Percentiles rank a stretch among this genome's conserved stretches.
Evolutionary conservation across 108 stramenopile species (phyloP).

Genomic region (Aurantiochytrium sp.): DNA sequence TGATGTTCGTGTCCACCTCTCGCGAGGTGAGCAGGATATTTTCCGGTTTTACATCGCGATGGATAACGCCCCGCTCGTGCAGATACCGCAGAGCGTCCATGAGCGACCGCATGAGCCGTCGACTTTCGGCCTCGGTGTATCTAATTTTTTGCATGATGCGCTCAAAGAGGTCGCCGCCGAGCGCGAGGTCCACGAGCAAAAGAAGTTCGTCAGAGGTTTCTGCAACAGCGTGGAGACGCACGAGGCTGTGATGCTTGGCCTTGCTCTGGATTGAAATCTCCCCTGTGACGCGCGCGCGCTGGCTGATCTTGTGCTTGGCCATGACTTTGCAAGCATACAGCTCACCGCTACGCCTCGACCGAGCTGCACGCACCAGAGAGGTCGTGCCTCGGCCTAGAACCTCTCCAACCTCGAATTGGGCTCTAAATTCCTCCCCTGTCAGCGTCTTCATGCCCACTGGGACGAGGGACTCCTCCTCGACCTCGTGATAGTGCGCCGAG

Average conservation of each 20-base stretch:
- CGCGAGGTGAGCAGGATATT: conserved; percentile 60
- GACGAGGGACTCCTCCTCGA: not conserved
- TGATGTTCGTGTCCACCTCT: conserved; percentile 74
- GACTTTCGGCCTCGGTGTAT: conserved; percentile 73
- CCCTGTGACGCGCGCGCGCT: not conserved
- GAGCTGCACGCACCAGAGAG: not conserved
- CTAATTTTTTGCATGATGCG: conserved; percentile 71
- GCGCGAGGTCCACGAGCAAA: conserved; percentile 54
- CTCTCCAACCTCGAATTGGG: not conserved
- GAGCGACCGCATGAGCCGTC: conserved; percentile 57
- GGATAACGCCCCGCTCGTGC: conserved; percentile 65
- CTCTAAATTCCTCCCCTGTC: not conserved
- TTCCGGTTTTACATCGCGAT: conserved; percentile 81
- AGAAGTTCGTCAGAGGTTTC: conserved; percentile 18
- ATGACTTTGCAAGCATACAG: conserved; percentile 57
- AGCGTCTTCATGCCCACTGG: not conserved
- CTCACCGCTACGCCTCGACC: not conserved
- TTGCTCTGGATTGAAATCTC: conserved; percentile 24
- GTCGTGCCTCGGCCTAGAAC: not conserved
- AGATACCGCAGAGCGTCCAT: conserved; percentile 66
- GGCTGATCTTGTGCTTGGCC: conserved; percentile 68
- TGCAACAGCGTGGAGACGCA: conserved; percentile 30
- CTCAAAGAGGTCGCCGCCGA: conserved; percentile 84
- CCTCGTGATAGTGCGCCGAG: not conserved
- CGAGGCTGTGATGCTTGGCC: conserved; percentile 36